Percentiles rank a stretch among this genome's conserved stretches.
Evolutionary conservation across 495 filamentous ascomycete genomes (phyloP).

Genomic region (Penicillium turbatum): DNA sequence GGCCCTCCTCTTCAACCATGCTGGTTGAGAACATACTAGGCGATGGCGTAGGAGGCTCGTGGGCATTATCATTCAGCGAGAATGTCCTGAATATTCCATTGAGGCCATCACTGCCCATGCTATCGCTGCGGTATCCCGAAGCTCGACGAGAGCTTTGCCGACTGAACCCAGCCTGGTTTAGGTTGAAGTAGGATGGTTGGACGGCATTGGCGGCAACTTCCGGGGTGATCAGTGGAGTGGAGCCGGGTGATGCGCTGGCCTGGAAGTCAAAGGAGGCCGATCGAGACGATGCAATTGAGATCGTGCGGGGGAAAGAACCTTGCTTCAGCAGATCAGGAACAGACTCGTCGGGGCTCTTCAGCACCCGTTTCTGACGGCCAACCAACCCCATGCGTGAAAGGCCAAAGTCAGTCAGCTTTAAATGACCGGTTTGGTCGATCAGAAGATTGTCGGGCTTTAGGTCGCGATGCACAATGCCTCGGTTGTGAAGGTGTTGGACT

Average conservation of each 20-base stretch:
- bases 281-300: conserved; percentile 87
- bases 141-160: conserved; percentile 74
- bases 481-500: conserved; percentile 88
- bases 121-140: conserved; percentile 89
- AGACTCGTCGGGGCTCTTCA: conserved; percentile 75
- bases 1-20: conserved; percentile 67
- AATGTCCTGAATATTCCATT: conserved; percentile 80
- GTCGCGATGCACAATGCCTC: conserved; percentile 94
- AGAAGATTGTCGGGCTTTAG: conserved; percentile 96
- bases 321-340: conserved; percentile 89
- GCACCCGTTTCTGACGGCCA: conserved; percentile 87
- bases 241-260: conserved; percentile 68
- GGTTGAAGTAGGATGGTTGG: conserved; percentile 91
- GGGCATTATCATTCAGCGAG: conserved; percentile 62
- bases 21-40: conserved; percentile 39
- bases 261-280: conserved; percentile 93
- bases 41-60: conserved; percentile 29
- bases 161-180: conserved; percentile 61
- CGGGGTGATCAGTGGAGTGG: conserved; percentile 85
- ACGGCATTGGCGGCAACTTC: conserved; percentile 60
- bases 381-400: conserved; percentile 96
- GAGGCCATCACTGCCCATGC: conserved; percentile 79
- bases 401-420: conserved; percentile 97
- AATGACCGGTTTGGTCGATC: conserved; percentile 93
- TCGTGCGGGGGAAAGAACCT: conserved; percentile 79